These are phyloP conservation scores for Aureobasidium sp. DNA, from an alignment of 2,329 filamentous ascomycete genomes.

Conservation along the genomic window DNA sequence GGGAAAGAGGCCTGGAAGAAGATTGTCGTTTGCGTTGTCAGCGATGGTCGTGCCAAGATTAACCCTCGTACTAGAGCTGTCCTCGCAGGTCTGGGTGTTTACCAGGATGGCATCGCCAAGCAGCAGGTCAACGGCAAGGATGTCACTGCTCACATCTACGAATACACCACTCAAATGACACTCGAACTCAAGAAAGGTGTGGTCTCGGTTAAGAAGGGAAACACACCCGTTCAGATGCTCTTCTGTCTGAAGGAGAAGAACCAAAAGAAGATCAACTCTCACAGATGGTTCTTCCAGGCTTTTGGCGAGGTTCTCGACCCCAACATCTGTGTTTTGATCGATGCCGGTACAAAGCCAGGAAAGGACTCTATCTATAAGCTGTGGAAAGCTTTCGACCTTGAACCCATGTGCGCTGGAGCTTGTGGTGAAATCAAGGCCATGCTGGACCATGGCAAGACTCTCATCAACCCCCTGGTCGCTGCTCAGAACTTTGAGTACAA, in stretches of 20 bases:
- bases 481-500: slow-evolving; percentile 99
- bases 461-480: slow-evolving; percentile 88
- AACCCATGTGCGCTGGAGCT: slow-evolving; percentile 94
- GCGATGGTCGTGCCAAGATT: slow-evolving; percentile 94
- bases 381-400: slow-evolving; percentile 97
- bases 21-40: slow-evolving; percentile 96
- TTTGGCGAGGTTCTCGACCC: slow-evolving; percentile 89
- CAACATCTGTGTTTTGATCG: slow-evolving; percentile 92
- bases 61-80: slow-evolving; percentile 85
- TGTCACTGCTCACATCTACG: slow-evolving; percentile 96
- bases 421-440: slow-evolving; percentile 99
- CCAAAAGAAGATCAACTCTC: slow-evolving; percentile 99
- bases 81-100: slow-evolving; percentile 87
- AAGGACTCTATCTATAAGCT: slow-evolving; percentile 94
- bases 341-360: slow-evolving; percentile 91
- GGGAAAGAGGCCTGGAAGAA: slow-evolving; percentile 99
- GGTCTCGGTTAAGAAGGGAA: slow-evolving; percentile 72
- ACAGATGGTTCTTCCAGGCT: slow-evolving; percentile 97
- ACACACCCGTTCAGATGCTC: slow-evolving; percentile 88
- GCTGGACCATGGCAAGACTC: slow-evolving; percentile 79
- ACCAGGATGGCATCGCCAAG: slow-evolving; percentile 97
- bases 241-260: slow-evolving; percentile 99
- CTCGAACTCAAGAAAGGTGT: slow-evolving; percentile 85
- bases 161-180: slow-evolving; percentile 79
- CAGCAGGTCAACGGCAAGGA: slow-evolving; percentile 96